Base-by-base conservation (phyloP, 208 protist species). In the Leishmania braziliensis region DNA sequence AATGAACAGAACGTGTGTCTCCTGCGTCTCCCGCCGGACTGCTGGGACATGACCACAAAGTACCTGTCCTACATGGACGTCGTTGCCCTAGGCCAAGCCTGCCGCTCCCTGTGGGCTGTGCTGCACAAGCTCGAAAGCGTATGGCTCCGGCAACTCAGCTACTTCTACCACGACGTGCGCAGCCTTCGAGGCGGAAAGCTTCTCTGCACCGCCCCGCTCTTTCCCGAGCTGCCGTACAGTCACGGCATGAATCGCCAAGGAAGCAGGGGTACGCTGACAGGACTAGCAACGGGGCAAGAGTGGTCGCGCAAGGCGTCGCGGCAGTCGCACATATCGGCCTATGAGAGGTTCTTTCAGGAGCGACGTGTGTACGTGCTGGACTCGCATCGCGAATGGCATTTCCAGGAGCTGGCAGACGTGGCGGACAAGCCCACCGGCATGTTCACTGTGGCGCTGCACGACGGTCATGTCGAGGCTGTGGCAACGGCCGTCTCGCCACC, bases 351-450 rank as follows among this genome's bases (percentile, higher is more conserved):
- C 74, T 87, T 88, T 56, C 79, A 87, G 29, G 90, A 94, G 84
- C 84, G 80, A 0, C 91, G 84, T n/a, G 51, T 95, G 26, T 95
- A 97, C 84, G 88, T 83, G 58, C 80, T 94, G n/a, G 93, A 95
- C 80, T 76, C 89, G 26, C 84, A 84, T n/a, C 87, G 93, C 3
- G 89, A 93, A 75, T 95, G 90, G 91, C 82, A 93, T 66, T 92
- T 95, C 79, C 88, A 87, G 54, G 93, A 95, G 51, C 46, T 87
- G 60, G 82, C 86, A 16, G 77, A 80, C 20, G 74, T 93, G 14
- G 81, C 89, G 39, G 88, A 92, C 74, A 79, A 69, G 56, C 26
- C 33, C 9, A 88, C 86, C 5, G 90, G 88, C 39, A 86, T 90
- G 78, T 93, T 90, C 81, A 90, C 88, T 43, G 83, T 93, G 1